Percentiles rank a stretch among this genome's conserved stretches.
These are phyloP conservation scores for Trypethelium eluteriae DNA, from an alignment of 495 filamentous ascomycete genomes.

Conservation along the genomic window DNA sequence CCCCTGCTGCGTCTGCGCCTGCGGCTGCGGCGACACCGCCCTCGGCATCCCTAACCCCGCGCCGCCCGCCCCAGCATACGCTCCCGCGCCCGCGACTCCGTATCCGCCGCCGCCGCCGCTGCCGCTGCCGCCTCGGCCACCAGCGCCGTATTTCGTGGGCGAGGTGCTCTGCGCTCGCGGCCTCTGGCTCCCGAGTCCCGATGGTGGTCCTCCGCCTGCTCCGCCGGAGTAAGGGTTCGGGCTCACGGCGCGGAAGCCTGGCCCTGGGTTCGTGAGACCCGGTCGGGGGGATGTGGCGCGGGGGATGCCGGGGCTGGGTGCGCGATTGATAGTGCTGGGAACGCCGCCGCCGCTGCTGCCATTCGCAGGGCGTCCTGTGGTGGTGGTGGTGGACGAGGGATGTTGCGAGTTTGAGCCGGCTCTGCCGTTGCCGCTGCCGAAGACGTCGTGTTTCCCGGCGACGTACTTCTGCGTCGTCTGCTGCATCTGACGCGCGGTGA, in stretches of 20 bases:
- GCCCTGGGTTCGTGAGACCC: slow-evolving; percentile 40
- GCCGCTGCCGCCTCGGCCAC: slow-evolving; percentile 44
- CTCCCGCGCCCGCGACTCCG: not conserved
- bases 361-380: slow-evolving; percentile 1
- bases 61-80: not conserved
- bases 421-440: slow-evolving; percentile 41
- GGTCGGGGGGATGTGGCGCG: slow-evolving; percentile 33
- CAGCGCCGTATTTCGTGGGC: slow-evolving; percentile 34
- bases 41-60: slow-evolving; percentile 14
- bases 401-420: not conserved
- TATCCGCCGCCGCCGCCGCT: slow-evolving; percentile 14
- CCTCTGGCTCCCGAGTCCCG: slow-evolving; percentile 16
- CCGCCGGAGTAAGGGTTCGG: slow-evolving; percentile 26
- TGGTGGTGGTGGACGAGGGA: slow-evolving; percentile 12
- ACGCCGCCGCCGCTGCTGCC: slow-evolving; percentile 17
- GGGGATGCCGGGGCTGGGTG: slow-evolving; percentile 14
- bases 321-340: slow-evolving; percentile 20
- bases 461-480: slow-evolving; percentile 82
- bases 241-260: slow-evolving; percentile 32
- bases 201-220: slow-evolving; percentile 13
- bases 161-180: slow-evolving; percentile 35
- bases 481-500: slow-evolving; percentile 88
- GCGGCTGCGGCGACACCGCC: slow-evolving; percentile 29
- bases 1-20: slow-evolving; percentile 20
- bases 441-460: slow-evolving; percentile 74